Base-by-base conservation (phyloP, 768 basidiomycete genomes). In the Auricularia sp. region DNA sequence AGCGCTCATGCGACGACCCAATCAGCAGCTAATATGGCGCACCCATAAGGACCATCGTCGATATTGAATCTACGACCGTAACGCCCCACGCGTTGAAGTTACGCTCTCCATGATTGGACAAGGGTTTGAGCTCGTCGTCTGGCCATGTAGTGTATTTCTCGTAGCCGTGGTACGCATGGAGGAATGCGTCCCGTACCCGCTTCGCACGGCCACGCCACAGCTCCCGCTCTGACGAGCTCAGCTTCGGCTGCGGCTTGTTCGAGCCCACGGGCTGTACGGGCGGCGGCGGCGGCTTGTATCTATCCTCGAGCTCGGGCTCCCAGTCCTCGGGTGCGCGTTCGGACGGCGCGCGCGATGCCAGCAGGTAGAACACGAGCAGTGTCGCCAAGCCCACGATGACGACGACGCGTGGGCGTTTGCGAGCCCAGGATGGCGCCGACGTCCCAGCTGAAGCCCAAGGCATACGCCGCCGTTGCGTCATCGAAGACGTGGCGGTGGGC, bases 21-120 rank as follows among this genome's bases (percentile, higher is more conserved):
- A 29, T 2, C 23, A 35, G 23, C 56, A 59, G 6, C 11, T n/a
- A 21, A 59, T 4, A 59, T 4, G 56, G 8, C 4, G 94, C 77
- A 12, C 80, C 89, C 85, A 96, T 87, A 34, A 98, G 77, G 43
- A 89, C 77, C 80, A 97, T 86, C 0, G 91, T 92, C 70, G 95
- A 93, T 4, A 97, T 79, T 4, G 91, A 84, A 70, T 97, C 94
- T 61, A 92, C 81, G 56, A 84, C 79, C 3, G 89, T 87, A 1
- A 89, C 80, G 29, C 86, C 87, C 90, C 90, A 92, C 6, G 87
- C 87, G 70, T 91, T 91, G 72, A 90, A 88, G 66, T 81, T 81
- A 73, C 87, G 74, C 21, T 78, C 72, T 29, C 72, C 72, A 3
- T 67, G 68, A 60, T 81, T 81, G 3, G 82, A 76, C 21, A 87